phyloP scores from a whole-genome alignment of 192 early-diverging fungal species.

The Borealophlyctis nickersoniae region DNA sequence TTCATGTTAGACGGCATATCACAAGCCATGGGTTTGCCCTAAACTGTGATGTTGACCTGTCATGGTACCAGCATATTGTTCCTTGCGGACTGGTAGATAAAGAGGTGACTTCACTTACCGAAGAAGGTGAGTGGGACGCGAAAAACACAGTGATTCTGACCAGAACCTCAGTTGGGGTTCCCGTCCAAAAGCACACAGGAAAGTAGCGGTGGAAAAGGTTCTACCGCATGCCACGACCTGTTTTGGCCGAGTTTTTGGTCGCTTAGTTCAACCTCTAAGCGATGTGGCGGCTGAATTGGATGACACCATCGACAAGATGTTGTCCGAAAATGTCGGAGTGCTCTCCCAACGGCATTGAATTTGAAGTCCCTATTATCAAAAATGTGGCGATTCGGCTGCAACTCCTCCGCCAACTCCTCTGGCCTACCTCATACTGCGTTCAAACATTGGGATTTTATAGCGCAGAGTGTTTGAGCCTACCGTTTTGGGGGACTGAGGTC shows the following conservation, averaged over 20 bases:
- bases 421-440: too few species aligned
- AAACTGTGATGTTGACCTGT: slow-evolving; percentile 87
- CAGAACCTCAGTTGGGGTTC: too few species aligned
- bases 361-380: too few species aligned
- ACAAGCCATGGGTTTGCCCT: slow-evolving; percentile 93
- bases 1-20: slow-evolving; percentile 85
- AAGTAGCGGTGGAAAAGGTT: slow-evolving; percentile 51
- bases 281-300: slow-evolving; percentile 32
- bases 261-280: slow-evolving; percentile 35
- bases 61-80: slow-evolving; percentile 86
- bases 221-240: slow-evolving; percentile 49
- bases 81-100: slow-evolving; percentile 84
- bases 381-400: too few species aligned
- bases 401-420: too few species aligned
- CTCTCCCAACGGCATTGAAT: too few species aligned
- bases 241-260: slow-evolving; percentile 49
- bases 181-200: slow-evolving; percentile 3
- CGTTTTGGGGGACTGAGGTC: too few species aligned
- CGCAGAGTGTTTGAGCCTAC: too few species aligned
- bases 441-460: too few species aligned
- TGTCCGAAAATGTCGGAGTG: too few species aligned
- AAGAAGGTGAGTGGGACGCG: slow-evolving; percentile 31
- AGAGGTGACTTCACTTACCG: slow-evolving; percentile 68
- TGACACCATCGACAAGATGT: slow-evolving; percentile 27
- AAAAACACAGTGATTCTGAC: too few species aligned